Base-by-base conservation (phyloP, 192 early-diverging fungal species). In the Coemansia sp. region DNA sequence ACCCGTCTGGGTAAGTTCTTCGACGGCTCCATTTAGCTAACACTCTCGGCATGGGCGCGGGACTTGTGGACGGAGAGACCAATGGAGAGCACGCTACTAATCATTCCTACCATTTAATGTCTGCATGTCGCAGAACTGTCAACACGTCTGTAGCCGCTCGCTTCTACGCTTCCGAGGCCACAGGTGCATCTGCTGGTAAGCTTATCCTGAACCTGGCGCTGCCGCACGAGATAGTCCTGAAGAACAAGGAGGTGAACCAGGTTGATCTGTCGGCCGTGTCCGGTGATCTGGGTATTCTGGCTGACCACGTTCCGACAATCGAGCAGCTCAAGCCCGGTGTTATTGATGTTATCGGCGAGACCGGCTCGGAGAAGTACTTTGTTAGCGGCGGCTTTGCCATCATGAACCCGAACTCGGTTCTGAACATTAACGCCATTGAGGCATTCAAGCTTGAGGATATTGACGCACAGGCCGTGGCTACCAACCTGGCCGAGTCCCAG, bases 381-480 rank as follows among this genome's bases (percentile, higher is more conserved):
- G 93, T 92, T 46, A 89, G 87, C 77, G 96, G 96, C 61, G 96
- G 96, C 23, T 99, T 99, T 73, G 93, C 94, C 52, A 86, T 89
- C 63, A 89, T 99, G 81, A 95, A 99, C 87, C 87, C 92, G 49
- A 93, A 99, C 80, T 96, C 92, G 12, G 82, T 89, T 45, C 83
- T 97, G 57, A 94, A 98, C 87, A 94, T 99, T 79, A 97, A 94
- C 71, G 96, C 94, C 49, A 80, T 94, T 21, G 96, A 99, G 81
- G 96, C 95, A 25, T 85, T 91, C 69, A 79, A 89, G 41, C 69
- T 99, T 12, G 91, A 93, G 59, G 87, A 97, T 25, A 80, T 99
- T 68, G 92, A 93, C 57, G 52, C 80, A 37, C 91, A 93, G 63
- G 62, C 89, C 39, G 84, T 92, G 42, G 84, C 85, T 53, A 45